Evolutionary conservation across 2,329 filamentous ascomycete genomes (phyloP).

Genomic region (Phoma sp.): DNA sequence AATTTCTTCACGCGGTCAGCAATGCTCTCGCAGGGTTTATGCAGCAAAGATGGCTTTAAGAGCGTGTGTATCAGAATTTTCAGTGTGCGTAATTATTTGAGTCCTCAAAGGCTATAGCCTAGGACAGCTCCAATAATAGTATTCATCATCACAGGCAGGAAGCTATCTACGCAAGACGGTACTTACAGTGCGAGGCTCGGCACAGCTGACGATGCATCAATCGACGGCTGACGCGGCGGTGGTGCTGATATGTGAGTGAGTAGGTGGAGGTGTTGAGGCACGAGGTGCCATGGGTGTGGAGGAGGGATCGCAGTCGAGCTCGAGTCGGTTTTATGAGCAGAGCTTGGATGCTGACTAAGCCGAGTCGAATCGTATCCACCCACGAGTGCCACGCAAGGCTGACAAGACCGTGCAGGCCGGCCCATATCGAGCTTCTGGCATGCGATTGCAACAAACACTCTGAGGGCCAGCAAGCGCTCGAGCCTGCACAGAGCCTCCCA

Average conservation of each 20-base stretch:
- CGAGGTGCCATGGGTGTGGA: background rate
- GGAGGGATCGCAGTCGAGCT: background rate
- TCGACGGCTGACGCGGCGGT: slow-evolving; percentile 6
- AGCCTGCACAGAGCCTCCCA: too few species aligned
- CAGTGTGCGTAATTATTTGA: slow-evolving; percentile 51
- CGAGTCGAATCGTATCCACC: background rate
- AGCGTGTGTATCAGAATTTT: slow-evolving; percentile 49
- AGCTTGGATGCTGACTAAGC: slow-evolving; percentile 2
- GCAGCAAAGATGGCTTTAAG: slow-evolving; percentile 23
- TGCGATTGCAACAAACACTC: too few species aligned
- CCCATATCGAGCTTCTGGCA: too few species aligned
- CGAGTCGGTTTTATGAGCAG: slow-evolving; percentile 4
- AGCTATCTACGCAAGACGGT: slow-evolving; percentile 8
- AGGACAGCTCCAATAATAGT: slow-evolving; percentile 80
- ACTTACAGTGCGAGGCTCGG: slow-evolving; percentile 21
- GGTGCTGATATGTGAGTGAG: background rate
- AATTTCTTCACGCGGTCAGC: slow-evolving; percentile 29
- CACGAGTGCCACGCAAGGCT: too few species aligned
- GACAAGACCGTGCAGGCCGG: too few species aligned
- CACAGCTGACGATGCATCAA: slow-evolving; percentile 10
- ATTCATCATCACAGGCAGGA: slow-evolving; percentile 60
- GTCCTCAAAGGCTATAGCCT: slow-evolving; percentile 59
- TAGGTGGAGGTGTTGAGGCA: background rate
- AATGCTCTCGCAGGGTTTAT: slow-evolving; percentile 6
- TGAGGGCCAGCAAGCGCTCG: too few species aligned